phyloP scores from a whole-genome alignment of 352 stramenopile species.

The Nothophytophthora sp. region DNA sequence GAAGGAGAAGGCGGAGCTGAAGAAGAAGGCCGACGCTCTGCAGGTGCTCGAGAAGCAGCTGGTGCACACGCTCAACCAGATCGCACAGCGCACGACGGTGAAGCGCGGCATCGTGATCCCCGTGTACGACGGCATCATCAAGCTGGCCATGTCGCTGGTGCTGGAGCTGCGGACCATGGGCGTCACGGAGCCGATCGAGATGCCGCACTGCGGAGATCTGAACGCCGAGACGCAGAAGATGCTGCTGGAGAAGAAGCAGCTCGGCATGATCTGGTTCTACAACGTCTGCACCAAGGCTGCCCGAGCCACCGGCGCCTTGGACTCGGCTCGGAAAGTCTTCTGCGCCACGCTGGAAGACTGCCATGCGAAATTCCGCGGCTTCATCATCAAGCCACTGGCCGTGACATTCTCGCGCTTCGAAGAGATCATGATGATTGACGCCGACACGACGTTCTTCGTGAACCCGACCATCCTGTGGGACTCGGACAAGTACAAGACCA shows the following conservation, averaged over 20 bases:
- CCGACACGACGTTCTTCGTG: conserved; percentile 45
- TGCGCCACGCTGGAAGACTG: conserved; percentile 24
- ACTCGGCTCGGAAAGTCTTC: conserved; percentile 25
- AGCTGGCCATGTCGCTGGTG: conserved; percentile 27
- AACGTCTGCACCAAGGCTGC: conserved; percentile 23
- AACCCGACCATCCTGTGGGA: conserved; percentile 35
- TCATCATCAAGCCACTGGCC: conserved; percentile 27
- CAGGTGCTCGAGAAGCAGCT: too few relatives aligned
- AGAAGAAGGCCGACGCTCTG: too few relatives aligned
- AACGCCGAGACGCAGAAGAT: background rate
- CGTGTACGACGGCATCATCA: conserved; percentile 30
- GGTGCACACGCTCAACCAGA: conserved; percentile 14
- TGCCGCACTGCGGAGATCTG: conserved; percentile 44
- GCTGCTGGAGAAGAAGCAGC: conserved; percentile 9
- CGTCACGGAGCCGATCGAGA: conserved; percentile 25
- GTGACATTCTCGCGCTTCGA: conserved; percentile 44
- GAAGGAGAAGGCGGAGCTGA: background rate
- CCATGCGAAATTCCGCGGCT: conserved; percentile 31
- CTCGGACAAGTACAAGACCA: conserved; percentile 21
- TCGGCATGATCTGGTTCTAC: conserved; percentile 23
- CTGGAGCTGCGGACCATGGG: conserved; percentile 27
- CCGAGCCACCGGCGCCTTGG: background rate
- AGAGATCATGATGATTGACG: conserved; percentile 54
- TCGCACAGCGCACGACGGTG: conserved; percentile 14
- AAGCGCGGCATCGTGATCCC: conserved; percentile 27